These are phyloP conservation scores for Cercospora beticola DNA, from an alignment of 2,329 filamentous ascomycete species.

Conservation along the genomic window DNA sequence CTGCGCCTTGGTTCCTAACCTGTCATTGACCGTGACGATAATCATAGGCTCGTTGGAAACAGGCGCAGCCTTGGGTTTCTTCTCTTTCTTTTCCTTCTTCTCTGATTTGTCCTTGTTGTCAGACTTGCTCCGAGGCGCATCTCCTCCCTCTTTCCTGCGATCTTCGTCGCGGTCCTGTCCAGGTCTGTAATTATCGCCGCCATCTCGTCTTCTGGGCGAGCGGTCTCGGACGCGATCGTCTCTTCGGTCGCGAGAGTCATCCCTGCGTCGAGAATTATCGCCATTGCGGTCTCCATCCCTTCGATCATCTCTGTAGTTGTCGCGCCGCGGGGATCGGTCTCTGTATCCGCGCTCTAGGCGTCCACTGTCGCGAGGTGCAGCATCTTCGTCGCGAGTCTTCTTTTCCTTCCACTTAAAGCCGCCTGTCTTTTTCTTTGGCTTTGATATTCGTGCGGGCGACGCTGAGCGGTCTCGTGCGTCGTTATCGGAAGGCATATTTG, in stretches of 20 bases:
- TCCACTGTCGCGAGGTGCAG: constrained; percentile 25
- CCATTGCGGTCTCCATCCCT: not conserved
- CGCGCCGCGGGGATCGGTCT: constrained; percentile 36
- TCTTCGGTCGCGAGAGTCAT: constrained; percentile 16
- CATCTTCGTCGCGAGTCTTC: constrained; percentile 27
- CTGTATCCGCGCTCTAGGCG: constrained; percentile 37
- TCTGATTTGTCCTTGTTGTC: constrained; percentile 15
- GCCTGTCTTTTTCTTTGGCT: constrained; percentile 35
- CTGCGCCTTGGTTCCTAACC: constrained; percentile 91
- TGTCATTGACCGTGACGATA: constrained; percentile 88
- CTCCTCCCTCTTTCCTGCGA: constrained; percentile 8
- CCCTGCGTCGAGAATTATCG: constrained; percentile 30
- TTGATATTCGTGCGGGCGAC: constrained; percentile 33
- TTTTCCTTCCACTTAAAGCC: constrained; percentile 43
- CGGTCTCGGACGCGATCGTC: constrained; percentile 22
- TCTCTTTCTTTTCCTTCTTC: constrained; percentile 30
- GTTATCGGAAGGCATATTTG: constrained; percentile 22
- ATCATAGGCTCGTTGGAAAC: constrained; percentile 75
- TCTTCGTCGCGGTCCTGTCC: constrained; percentile 15
- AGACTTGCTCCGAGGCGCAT: constrained; percentile 5
- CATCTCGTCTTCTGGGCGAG: constrained; percentile 37
- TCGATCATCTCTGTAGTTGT: constrained; percentile 23
- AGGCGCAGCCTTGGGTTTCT: constrained; percentile 29
- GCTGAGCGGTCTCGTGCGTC: constrained; percentile 29
- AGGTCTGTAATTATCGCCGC: constrained; percentile 42